Conservation (phyloP, 257 asterid genomes). For the Solanum chilense region DNA sequence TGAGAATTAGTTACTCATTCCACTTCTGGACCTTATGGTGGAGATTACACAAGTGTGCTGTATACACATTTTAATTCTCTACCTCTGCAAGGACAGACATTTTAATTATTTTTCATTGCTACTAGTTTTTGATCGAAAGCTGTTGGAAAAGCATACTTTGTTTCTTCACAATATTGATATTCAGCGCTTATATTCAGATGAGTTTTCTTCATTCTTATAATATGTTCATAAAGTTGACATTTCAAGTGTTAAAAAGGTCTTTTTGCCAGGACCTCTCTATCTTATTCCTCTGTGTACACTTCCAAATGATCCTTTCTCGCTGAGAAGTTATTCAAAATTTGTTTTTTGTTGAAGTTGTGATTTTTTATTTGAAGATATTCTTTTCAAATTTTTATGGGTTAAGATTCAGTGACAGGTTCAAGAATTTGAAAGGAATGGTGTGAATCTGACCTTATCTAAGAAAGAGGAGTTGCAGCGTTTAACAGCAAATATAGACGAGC, state of each 20-base stretch:
- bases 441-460: constrained; percentile 73
- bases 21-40: background rate
- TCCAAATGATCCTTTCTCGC: background rate
- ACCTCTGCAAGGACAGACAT: background rate
- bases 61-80: background rate
- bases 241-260: background rate
- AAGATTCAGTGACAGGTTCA: constrained; percentile 88
- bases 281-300: background rate
- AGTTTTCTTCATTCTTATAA: background rate
- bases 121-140: background rate
- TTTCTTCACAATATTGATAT: background rate
- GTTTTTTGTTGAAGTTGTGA: background rate
- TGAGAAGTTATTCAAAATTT: background rate
- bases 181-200: background rate
- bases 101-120: background rate
- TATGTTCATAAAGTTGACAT: background rate
- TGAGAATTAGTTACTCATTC: background rate
- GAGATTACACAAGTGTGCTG: background rate
- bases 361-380: background rate
- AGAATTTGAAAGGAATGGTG: constrained; percentile 90
- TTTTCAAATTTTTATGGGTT: constrained; percentile 32
- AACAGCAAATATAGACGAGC: constrained; percentile 67
- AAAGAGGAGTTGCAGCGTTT: constrained; percentile 79
- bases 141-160: background rate
- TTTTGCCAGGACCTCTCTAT: background rate